Evolutionary conservation across 1,139 yeast species (phyloP), one percentile per base, ranked within the genome.

Genomic region (Pichia sp.): DNA sequence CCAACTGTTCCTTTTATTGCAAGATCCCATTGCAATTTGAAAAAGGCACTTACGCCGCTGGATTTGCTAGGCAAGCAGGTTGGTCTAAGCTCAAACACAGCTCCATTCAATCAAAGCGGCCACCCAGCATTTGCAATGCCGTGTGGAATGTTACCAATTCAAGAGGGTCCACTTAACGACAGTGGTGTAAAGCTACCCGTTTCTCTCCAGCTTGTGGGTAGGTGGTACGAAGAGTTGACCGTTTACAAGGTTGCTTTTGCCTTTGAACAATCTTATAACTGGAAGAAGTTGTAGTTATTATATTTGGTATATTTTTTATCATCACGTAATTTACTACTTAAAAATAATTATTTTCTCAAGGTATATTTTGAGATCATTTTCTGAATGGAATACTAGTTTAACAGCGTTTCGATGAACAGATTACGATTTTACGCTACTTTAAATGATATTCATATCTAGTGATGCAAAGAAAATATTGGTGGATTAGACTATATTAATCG

Each of bases 221-320:
- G 77, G 61, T 74, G 70, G 64, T 82, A 80, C 30, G 80, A 78
- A 58, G 85, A 80, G 59, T 47, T 56, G 2, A 65, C 68, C 1
- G 71, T 80, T 1, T 68, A 78, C 47, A 61, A 66, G 11, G 67
- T 73, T 8, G 76, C 78, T 4, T 68, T 62, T 49, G 75, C 73
- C 0, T 72, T 72, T 71, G 75, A 72, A 54, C 64, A 62, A 51
- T 59, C 63, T 8, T 63, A 59, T 55, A 62, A 70, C 55, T 71
- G 72, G 73, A 67, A 54, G 44, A 31, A 42, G 6, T n/a, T 49
- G 34, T 42, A 50, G 38, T 13, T 11, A 13, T 8, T 13, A n/a
- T 23, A 23, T 23, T 23, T 23, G 26, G 26, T 23, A 23, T 23
- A 23, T 23, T 23, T 23, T 23, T 23, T 23, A 23, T 23, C 26